A percentile compares a stretch with the other conserved stretches of the same genome.
These are phyloP conservation scores for Metschnikowia bowlesiae DNA, from an alignment of 805 yeast species.

Conservation along the genomic window DNA sequence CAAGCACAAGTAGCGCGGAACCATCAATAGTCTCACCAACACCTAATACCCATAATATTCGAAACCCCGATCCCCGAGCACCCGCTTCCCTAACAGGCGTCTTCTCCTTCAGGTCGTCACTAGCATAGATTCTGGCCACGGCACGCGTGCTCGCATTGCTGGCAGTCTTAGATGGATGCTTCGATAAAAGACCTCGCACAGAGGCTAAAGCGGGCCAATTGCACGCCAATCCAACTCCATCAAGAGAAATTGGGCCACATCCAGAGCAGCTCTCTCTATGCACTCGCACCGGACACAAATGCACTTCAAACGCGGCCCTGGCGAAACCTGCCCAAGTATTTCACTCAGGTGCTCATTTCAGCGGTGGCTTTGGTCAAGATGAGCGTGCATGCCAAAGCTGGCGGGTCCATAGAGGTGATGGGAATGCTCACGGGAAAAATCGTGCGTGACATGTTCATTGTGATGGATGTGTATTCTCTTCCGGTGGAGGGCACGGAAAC, in stretches of 20 bases:
- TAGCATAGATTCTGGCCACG: too few relatives aligned
- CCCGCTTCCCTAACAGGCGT: too few relatives aligned
- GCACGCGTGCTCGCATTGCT: too few relatives aligned
- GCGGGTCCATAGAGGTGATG: conserved; percentile 90
- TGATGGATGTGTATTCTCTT: conserved; percentile 76
- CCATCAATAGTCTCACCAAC: not conserved
- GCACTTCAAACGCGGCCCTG: conserved; percentile 41
- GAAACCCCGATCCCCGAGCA: not conserved
- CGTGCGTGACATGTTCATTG: conserved; percentile 50
- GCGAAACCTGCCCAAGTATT: conserved; percentile 55
- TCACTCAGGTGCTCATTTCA: conserved; percentile 60
- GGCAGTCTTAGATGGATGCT: not conserved
- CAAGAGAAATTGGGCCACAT: not conserved
- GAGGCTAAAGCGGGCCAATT: not conserved
- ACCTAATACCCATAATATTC: not conserved
- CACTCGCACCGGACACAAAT: conserved; percentile 6
- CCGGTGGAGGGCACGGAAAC: conserved; percentile 98
- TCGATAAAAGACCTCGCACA: not conserved
- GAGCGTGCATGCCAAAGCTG: conserved; percentile 74
- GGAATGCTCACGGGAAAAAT: conserved; percentile 88
- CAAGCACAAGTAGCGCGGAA: conserved; percentile 2
- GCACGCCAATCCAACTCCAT: not conserved
- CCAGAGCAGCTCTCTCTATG: conserved; percentile 10
- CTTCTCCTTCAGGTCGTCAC: too few relatives aligned
- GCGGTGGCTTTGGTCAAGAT: conserved; percentile 70